Evolutionary conservation across 345 rosid genomes (phyloP).

Genomic region (Turnera subulata): DNA sequence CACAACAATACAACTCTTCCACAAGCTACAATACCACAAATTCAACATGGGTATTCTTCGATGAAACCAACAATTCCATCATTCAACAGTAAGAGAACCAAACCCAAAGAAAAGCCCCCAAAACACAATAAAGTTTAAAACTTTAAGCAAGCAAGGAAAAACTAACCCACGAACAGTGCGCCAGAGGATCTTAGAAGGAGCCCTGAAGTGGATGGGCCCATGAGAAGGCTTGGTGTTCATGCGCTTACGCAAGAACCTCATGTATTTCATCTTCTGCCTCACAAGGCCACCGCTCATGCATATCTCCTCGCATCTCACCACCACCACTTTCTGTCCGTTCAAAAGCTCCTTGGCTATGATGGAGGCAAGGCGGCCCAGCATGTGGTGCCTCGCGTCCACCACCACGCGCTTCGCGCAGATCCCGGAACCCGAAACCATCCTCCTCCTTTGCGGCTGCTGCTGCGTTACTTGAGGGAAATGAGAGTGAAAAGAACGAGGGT

Average conservation of each 20-base stretch:
- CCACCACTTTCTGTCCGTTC: conserved; percentile 37
- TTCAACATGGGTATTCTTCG: no score
- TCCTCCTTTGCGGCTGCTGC: no score
- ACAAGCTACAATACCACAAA: no score
- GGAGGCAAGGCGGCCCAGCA: conserved; percentile 22
- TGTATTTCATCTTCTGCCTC: conserved; percentile 27
- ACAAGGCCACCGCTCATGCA: conserved; percentile 26
- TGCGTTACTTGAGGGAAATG: no score
- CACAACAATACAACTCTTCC: no score
- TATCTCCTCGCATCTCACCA: conserved; percentile 34
- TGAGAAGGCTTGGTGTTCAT: conserved; percentile 38
- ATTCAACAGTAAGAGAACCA: no score
- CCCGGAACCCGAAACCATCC: conserved; percentile 28
- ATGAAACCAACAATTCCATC: no score
- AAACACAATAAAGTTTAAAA: no score
- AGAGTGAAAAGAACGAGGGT: no score
- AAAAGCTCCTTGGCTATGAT: conserved; percentile 33
- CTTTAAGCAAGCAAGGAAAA: no score
- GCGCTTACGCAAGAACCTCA: conserved; percentile 24
- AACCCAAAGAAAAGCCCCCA: no score
- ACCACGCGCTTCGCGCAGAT: conserved; percentile 23
- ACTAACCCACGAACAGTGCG: conserved; percentile 36
- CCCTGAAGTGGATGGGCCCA: conserved; percentile 38
- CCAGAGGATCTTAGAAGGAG: conserved; percentile 38
- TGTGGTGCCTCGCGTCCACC: conserved; percentile 27